Evolutionary conservation across 2,329 filamentous ascomycete genomes (phyloP), one percentile per base, ranked within the genome.

Genomic region (Xylariaceae sp.): DNA sequence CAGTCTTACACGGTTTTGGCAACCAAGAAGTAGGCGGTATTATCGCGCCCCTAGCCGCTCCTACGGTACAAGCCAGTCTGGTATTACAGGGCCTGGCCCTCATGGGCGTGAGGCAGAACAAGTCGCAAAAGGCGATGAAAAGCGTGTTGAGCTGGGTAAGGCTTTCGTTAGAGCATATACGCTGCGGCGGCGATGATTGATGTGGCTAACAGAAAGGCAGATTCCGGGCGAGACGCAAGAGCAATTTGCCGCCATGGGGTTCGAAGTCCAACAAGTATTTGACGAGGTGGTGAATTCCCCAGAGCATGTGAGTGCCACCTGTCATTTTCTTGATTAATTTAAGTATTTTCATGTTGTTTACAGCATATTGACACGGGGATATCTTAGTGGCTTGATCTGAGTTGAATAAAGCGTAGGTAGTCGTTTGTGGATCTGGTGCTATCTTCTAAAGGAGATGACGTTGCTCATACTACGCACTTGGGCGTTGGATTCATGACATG

Each of bases 91-190:
- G 89, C 0, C 72, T 95, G 60, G 87, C 89, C 11, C 72, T 95
- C 58, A 83, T 95, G 73, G 89, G 88, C 0, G 84, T 94, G 64
- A 81, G 88, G 54, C 89, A 94, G 72, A 88, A 90, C 69, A 92
- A 91, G 70, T 81, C 81, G 62, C 83, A 91, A 67, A 88, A 87
- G 58, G 85, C 87, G 50, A 80, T 81, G 60, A 84, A 84, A 56
- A 88, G 86, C 50, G 75, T 95, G 46, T 71, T 95, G 55, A 89
- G 90, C 69, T 91, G 88, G 81, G 89, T 94, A 73, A 76, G 86
- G 77, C 27, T 42, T 26, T 19, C 19, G 19, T 19, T 19, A 19
- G 19, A 19, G 77, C 27, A 35, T 19, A 12, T 11, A 49, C 43
- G 27, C 47, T 37, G 42, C 37, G 9, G 56, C 55, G 44, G 29